These are phyloP conservation scores for Alternaria triticimaculans DNA, from an alignment of 2,329 filamentous ascomycete species.

Conservation along the genomic window DNA sequence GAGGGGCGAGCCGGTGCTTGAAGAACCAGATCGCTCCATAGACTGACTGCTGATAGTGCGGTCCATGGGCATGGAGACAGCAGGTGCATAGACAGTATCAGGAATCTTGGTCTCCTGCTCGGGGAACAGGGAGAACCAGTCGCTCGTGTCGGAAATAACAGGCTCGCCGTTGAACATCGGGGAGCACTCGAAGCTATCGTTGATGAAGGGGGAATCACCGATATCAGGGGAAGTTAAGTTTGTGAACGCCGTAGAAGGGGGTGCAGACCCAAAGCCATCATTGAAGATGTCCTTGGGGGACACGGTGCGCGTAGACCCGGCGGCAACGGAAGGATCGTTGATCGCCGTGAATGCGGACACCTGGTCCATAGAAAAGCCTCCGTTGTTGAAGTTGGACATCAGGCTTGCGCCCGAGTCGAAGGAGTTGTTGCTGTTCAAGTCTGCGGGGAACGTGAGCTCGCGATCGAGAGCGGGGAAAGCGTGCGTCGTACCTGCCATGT, in stretches of 20 bases:
- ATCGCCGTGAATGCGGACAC: conserved; percentile 53
- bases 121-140: conserved; percentile 78
- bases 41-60: conserved; percentile 50
- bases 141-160: conserved; percentile 62
- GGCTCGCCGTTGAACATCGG: conserved; percentile 70
- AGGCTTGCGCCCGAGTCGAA: conserved; percentile 58
- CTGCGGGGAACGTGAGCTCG: conserved; percentile 42
- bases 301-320: conserved; percentile 64
- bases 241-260: conserved; percentile 82
- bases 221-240: conserved; percentile 82
- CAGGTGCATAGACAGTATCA: conserved; percentile 32
- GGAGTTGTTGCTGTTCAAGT: conserved; percentile 48
- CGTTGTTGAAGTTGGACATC: conserved; percentile 51
- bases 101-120: conserved; percentile 49
- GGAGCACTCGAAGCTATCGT: conserved; percentile 76
- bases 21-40: conserved; percentile 44
- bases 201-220: conserved; percentile 77
- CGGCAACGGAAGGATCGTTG: conserved; percentile 51
- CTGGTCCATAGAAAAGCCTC: conserved; percentile 39
- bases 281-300: conserved; percentile 84
- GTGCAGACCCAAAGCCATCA: conserved; percentile 74
- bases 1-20: conserved; percentile 46
- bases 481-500: conserved; percentile 49
- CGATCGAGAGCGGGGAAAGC: conserved; percentile 14
- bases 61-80: conserved; percentile 46